Percentiles rank a stretch among this genome's conserved stretches.
phyloP scores from a whole-genome alignment of 75 land plant genomes.

The Pseudotsuga menziesii region DNA sequence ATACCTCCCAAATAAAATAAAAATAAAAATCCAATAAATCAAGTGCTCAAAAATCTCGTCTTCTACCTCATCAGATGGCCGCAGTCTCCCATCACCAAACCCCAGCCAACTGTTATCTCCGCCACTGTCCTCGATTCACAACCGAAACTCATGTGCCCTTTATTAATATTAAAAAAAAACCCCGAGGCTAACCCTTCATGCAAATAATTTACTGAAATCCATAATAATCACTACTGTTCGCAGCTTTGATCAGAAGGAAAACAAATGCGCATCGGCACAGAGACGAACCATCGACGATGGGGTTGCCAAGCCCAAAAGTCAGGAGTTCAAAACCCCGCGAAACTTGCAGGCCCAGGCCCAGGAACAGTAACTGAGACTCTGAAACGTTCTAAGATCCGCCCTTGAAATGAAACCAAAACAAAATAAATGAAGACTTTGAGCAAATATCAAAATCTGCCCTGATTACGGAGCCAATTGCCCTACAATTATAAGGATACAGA shows the following conservation, averaged over 20 bases:
- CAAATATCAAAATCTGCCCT: not conserved
- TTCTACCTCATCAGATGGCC: not conserved
- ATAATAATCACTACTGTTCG: not conserved
- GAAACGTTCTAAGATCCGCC: not conserved
- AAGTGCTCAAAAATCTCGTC: not conserved
- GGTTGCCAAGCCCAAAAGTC: not conserved
- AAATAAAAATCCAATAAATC: too few species aligned
- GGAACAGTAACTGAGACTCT: too few species aligned
- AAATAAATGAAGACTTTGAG: not conserved
- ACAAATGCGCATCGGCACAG: not conserved
- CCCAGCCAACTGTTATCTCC: not conserved
- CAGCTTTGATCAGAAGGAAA: too few species aligned
- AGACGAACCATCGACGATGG: not conserved
- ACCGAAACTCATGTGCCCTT: not conserved
- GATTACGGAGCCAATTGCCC: not conserved
- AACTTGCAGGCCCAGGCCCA: not conserved
- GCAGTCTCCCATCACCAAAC: not conserved
- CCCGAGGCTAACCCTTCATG: not conserved
- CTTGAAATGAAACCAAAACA: not conserved
- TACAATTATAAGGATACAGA: conserved; percentile 2
- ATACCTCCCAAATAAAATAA: not conserved
- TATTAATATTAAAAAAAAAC: not conserved
- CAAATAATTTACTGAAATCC: not conserved
- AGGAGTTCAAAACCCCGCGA: not conserved
- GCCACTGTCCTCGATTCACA: not conserved